Base-by-base conservation (phyloP, 2,329 filamentous ascomycete genomes). In the Nemania sp. region DNA sequence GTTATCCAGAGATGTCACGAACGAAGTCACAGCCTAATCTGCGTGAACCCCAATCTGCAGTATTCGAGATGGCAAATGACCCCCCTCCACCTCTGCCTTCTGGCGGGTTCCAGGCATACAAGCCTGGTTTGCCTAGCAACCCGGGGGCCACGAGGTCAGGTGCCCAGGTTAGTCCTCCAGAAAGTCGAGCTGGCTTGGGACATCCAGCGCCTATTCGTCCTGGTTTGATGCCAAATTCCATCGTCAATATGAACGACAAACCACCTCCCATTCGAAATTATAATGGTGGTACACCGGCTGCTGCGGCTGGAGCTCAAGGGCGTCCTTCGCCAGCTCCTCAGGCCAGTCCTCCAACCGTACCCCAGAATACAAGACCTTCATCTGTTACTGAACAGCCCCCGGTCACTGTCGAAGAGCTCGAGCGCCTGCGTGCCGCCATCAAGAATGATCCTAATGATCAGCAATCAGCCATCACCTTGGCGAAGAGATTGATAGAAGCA, bases 401-500 rank as follows among this genome's bases (percentile, higher is more conserved):
- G 0, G 88, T 98, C 3, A 97, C 93, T 0, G 78, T 84, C 2
- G 86, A 90, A 45, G 91, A 96, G 72, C 80, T 99, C 7, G 90
- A 96, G 67, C 82, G 83, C 20, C 78, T 98, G 9, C 87, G 91
- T 34, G 84, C 85, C 68, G 78, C 80, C 6, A 87, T 90, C 65
- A 90, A 90, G 72, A 80, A 80, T 25, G 90, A 92, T 62, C 87
- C 92, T 0, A 81, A 82, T 32, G 92, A 97, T 67, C 85, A 90
- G 63, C 84, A 83, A 48, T 83, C 87, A 2, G 89, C 90, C 13
- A 79, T 99, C 57, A 79, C 81, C 10, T 81, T 97, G 17, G 92
- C 91, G 0, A 94, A 93, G 77, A 91, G 90, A 68, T 80, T 97
- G 5, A 87, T 96, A 1, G 92, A 97, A 77, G 95, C 94, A 1